phyloP scores from a whole-genome alignment of 768 basidiomycete genomes.

The Lactarius pseudohatsudake region DNA sequence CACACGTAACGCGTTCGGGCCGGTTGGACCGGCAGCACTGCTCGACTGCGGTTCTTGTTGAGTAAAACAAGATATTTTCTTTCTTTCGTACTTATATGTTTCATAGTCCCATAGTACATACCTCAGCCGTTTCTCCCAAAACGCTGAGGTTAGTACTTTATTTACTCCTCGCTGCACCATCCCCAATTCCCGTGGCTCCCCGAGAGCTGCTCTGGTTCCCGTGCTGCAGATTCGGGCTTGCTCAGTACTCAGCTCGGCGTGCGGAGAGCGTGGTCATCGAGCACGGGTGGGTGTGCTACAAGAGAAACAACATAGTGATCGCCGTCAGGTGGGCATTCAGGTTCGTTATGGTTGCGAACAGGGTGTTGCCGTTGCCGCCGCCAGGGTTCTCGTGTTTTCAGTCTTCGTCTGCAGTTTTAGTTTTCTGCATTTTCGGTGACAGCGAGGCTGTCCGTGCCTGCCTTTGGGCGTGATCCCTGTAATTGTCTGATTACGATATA shows the following conservation, averaged over 20 bases:
- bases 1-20: no score
- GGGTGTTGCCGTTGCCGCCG: neutral
- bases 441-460: neutral
- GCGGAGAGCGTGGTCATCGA: conserved; percentile 62
- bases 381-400: neutral
- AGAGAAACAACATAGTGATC: conserved; percentile 62
- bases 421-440: neutral
- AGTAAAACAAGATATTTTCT: no score
- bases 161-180: no score
- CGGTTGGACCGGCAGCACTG: no score
- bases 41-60: no score
- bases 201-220: conserved; percentile 61
- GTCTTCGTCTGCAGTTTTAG: conserved; percentile 32
- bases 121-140: no score
- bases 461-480: neutral
- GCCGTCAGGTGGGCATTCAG: conserved; percentile 51
- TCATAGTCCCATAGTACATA: no score
- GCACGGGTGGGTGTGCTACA: conserved; percentile 88
- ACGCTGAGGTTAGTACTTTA: no score
- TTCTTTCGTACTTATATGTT: no score
- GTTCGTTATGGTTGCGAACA: no score
- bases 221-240: conserved; percentile 64
- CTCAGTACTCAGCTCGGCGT: conserved; percentile 6
- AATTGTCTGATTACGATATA: neutral
- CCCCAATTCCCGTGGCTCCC: conserved; percentile 43